Conservation (phyloP, 2,329 filamentous ascomycete species). For the Talaromyces pinophilus region DNA sequence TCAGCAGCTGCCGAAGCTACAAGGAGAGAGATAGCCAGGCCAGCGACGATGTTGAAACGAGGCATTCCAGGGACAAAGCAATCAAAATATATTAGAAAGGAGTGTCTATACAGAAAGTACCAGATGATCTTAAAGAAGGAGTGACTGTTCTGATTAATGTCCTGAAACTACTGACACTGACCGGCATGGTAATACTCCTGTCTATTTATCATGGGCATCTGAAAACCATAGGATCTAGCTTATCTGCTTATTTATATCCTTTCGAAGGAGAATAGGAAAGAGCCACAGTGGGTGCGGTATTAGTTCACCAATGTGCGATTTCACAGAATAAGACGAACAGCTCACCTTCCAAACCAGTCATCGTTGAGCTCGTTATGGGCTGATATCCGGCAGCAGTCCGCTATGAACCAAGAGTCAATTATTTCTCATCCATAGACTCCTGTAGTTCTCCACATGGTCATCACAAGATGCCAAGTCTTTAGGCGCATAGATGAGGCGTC, state of each 20-base stretch:
- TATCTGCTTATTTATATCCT: neutral
- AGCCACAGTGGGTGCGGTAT: neutral
- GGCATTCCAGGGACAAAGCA: neutral
- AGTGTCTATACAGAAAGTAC: neutral
- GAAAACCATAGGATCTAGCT: neutral
- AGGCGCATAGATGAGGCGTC: neutral
- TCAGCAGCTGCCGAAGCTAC: conserved; percentile 10
- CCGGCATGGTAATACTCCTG: neutral
- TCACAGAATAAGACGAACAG: neutral
- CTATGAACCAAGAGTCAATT: neutral
- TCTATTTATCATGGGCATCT: conserved; percentile 7
- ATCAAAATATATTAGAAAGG: neutral
- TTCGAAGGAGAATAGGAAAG: neutral
- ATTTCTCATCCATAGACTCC: neutral
- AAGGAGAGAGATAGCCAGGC: conserved; percentile 9
- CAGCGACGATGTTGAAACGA: neutral
- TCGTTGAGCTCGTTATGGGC: neutral
- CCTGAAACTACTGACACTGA: neutral
- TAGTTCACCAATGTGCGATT: neutral
- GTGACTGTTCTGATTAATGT: neutral
- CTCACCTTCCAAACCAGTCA: neutral
- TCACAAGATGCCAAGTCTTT: neutral
- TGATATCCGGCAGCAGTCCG: neutral
- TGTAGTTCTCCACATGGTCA: neutral
- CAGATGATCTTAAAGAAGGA: neutral